These are phyloP conservation scores for Hemerocallis citrina DNA, from an alignment of 106 monocot genomes.

Conservation along the genomic window DNA sequence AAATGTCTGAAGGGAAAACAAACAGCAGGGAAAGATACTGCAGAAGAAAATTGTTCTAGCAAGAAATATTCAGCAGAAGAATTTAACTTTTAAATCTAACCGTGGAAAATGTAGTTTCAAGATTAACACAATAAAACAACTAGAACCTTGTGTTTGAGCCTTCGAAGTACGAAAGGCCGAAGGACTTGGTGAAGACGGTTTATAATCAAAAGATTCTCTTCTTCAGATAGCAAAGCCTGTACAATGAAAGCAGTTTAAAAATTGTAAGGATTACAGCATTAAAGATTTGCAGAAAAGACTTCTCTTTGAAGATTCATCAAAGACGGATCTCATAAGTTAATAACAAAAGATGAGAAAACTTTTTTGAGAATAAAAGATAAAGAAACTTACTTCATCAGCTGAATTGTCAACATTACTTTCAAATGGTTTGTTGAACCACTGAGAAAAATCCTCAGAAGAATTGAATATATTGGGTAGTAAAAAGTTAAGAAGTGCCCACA, in stretches of 20 bases:
- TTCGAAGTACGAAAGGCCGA: constrained; percentile 95
- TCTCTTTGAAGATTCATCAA: background rate
- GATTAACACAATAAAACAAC: too few relatives aligned
- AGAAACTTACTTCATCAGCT: constrained; percentile 74
- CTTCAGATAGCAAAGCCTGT: constrained; percentile 91
- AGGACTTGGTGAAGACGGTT: constrained; percentile 99
- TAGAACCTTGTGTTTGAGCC: constrained; percentile 99
- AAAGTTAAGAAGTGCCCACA: constrained; percentile 98
- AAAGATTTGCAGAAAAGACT: too few relatives aligned
- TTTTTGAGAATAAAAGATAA: background rate
- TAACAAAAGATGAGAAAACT: too few relatives aligned
- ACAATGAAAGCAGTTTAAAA: background rate
- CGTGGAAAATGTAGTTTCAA: too few relatives aligned
- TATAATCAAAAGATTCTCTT: constrained; percentile 98
- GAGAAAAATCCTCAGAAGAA: constrained; percentile 98
- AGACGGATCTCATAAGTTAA: background rate
- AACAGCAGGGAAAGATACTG: too few relatives aligned
- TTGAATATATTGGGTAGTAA: constrained; percentile 92
- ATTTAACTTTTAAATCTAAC: too few relatives aligned
- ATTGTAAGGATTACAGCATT: background rate
- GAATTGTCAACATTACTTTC: constrained; percentile 77
- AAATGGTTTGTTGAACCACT: constrained; percentile 99
- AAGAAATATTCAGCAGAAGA: too few relatives aligned
- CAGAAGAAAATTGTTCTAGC: too few relatives aligned
- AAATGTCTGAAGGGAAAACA: too few relatives aligned